phyloP scores from a whole-genome alignment of 371 early-diverging fungal genomes.

The Capillidium heterosporum region DNA sequence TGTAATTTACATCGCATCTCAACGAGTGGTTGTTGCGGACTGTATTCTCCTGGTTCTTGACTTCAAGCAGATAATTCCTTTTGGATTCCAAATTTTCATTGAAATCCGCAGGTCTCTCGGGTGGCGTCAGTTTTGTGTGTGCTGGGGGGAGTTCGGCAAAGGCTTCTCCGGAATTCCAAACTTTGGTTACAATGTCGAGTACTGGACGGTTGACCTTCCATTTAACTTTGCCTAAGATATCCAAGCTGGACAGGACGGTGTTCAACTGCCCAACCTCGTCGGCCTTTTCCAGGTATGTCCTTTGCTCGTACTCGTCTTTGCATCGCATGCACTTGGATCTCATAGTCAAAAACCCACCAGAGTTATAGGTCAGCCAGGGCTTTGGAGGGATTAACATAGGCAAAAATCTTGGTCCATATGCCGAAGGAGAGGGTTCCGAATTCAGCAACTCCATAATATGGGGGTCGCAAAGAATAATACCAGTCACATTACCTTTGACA shows the following conservation, averaged over 20 bases:
- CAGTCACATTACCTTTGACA: constrained; percentile 40
- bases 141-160: constrained; percentile 62
- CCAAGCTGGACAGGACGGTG: constrained; percentile 56
- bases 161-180: constrained; percentile 75
- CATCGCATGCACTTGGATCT: constrained; percentile 41
- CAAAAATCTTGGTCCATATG: constrained; percentile 55
- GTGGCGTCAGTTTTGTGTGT: constrained; percentile 18
- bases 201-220: constrained; percentile 82
- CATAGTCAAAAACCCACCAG: constrained; percentile 74
- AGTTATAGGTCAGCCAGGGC: constrained; percentile 79
- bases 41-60: constrained; percentile 25
- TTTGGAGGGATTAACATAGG: constrained; percentile 92
- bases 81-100: constrained; percentile 42
- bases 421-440: constrained; percentile 34
- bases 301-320: constrained; percentile 52
- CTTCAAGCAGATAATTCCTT: constrained; percentile 8
- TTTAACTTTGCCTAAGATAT: constrained; percentile 73
- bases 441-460: constrained; percentile 49
- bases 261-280: constrained; percentile 52
- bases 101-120: constrained; percentile 46
- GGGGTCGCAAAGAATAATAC: constrained; percentile 53
- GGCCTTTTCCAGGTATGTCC: constrained; percentile 57
- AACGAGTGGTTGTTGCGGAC: constrained; percentile 63
- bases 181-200: constrained; percentile 52
- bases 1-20: constrained; percentile 86